A percentile compares a stretch with the other conserved stretches of the same genome.
Evolutionary conservation across 179 eudicot genomes (phyloP).

Genomic region (Beta corolliflora): DNA sequence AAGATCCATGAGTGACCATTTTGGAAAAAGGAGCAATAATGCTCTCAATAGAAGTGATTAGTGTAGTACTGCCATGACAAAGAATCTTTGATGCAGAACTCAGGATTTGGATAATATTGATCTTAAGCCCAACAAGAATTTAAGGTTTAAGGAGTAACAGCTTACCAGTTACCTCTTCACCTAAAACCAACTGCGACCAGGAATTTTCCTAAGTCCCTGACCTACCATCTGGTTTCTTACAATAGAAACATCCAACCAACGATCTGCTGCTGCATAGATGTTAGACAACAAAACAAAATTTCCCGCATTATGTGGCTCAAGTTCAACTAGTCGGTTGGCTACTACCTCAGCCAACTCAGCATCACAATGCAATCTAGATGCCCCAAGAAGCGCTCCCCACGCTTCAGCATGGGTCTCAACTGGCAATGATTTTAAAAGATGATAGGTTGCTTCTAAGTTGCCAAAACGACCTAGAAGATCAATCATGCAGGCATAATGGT

Average conservation of each 20-base stretch:
- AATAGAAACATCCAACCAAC: constrained; percentile 52
- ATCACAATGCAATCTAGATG: constrained; percentile 54
- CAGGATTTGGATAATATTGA: neutral
- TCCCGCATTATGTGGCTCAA: constrained; percentile 53
- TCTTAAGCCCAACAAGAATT: neutral
- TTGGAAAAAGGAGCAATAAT: neutral
- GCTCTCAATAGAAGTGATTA: neutral
- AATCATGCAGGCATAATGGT: constrained; percentile 68
- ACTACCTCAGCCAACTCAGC: constrained; percentile 49
- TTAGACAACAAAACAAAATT: constrained; percentile 53
- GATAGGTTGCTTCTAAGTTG: constrained; percentile 49
- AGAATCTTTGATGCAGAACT: neutral
- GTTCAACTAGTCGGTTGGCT: constrained; percentile 42
- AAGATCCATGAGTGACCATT: neutral
- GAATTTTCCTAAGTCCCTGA: constrained; percentile 43
- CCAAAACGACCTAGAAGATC: constrained; percentile 63
- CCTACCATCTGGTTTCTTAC: constrained; percentile 47
- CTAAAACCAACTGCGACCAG: constrained; percentile 47
- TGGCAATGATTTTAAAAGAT: constrained; percentile 50
- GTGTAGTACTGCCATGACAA: neutral
- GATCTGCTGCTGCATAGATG: constrained; percentile 52
- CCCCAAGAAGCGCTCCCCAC: constrained; percentile 73
- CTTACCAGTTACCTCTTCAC: constrained; percentile 11
- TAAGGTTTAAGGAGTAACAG: neutral
- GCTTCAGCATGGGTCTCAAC: constrained; percentile 47